phyloP scores from a whole-genome alignment of 805 yeast genomes.

The Suhomyces prunicola region DNA sequence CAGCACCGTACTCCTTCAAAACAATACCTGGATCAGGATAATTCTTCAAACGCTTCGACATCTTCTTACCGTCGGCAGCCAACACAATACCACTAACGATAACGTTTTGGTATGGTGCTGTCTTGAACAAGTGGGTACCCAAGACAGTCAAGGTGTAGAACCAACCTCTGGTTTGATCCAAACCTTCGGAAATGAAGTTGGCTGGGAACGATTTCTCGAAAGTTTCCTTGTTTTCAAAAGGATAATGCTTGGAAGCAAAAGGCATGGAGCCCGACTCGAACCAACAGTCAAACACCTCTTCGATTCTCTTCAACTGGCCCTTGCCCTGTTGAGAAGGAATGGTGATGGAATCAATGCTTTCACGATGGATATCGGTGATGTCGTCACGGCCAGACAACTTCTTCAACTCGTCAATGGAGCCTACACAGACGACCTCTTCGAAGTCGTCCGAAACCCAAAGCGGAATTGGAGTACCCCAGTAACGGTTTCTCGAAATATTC shows the following conservation, averaged over 20 bases:
- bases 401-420: constrained; percentile 84
- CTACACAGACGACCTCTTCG: constrained; percentile 89
- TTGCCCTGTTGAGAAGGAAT: constrained; percentile 91
- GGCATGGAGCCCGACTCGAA: constrained; percentile 99
- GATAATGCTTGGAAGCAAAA: constrained; percentile 93
- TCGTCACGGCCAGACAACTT: constrained; percentile 76
- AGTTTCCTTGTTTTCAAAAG: constrained; percentile 77
- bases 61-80: constrained; percentile 98
- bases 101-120: constrained; percentile 92
- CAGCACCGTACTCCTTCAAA: constrained; percentile 91
- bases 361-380: constrained; percentile 92
- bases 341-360: constrained; percentile 83
- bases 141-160: constrained; percentile 93
- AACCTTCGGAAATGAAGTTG: constrained; percentile 96
- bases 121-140: constrained; percentile 90
- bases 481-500: constrained; percentile 97
- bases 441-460: constrained; percentile 94
- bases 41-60: constrained; percentile 97
- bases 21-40: constrained; percentile 92
- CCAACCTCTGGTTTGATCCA: constrained; percentile 99
- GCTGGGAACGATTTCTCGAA: constrained; percentile 87
- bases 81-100: constrained; percentile 95
- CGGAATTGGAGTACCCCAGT: constrained; percentile 99
- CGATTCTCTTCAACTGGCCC: constrained; percentile 83
- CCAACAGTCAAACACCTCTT: constrained; percentile 99